Base-by-base conservation (phyloP, 352 stramenopile species). In the Phytopythium sindhum region DNA sequence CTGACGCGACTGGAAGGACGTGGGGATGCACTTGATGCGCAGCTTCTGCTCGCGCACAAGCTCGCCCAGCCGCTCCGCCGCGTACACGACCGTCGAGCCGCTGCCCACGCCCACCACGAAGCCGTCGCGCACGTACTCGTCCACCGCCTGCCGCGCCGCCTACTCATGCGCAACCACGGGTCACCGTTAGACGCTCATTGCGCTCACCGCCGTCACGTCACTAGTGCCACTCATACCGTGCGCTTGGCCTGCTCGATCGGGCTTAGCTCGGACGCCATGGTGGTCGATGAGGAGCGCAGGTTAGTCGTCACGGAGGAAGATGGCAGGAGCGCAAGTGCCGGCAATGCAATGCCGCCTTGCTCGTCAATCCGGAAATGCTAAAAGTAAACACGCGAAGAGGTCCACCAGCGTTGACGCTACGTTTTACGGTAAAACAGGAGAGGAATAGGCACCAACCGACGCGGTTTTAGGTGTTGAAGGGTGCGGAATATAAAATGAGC, bases 91-190 rank as follows among this genome's bases (percentile, higher is more conserved):
- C 17, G 97, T 99, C 52, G 96, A 99, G 64, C 97, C 97, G 62
- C 96, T 99, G 74, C 97, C 97, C 45, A 99, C 86, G 47, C 97
- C 97, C 61, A 99, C 96, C 41, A 99, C 83, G 90, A 98, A 98
- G 39, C 96, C 97, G 70, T 90, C 93, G 47, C 80, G 72, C 23
- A 98, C 89, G 70, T 94, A 97, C 70, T 98, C 93, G 67, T 98
- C 93, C 63, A 98, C 89, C 19, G 92, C 90, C 59, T 88, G 78
- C 39, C 85, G 86, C 28, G 89, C 89, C 14, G 88, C 88, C 84
- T 93, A 57, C 45, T 41, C 33, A 55, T 17, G 31, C 33, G 7
- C 33, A 39, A 2, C 31, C 4, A 4, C 31, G 9, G 31, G 4
- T 37, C 4, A 26, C 45, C 19, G 53, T 56, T 55, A 33, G 37